phyloP scores from a whole-genome alignment of 805 yeast genomes.

The Kodamaea hsintzibuensis region DNA sequence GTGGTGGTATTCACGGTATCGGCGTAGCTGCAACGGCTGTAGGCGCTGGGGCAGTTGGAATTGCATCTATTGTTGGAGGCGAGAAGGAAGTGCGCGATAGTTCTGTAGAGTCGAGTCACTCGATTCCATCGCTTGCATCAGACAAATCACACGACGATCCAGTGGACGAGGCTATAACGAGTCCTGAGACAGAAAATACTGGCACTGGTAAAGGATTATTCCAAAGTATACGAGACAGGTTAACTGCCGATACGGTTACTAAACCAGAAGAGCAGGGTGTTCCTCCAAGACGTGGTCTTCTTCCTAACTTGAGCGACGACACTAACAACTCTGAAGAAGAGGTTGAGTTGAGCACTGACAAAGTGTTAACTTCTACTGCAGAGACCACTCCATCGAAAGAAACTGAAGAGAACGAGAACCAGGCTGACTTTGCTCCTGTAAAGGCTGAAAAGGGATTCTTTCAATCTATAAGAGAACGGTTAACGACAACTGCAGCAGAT shows the following conservation, averaged over 20 bases:
- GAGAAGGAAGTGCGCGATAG: neutral
- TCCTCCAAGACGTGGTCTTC: neutral
- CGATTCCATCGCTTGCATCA: constrained; percentile 6
- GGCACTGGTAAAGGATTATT: constrained; percentile 31
- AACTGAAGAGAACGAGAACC: constrained; percentile 10
- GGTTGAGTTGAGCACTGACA: constrained; percentile 21
- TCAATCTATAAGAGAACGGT: constrained; percentile 34
- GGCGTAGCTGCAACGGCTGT: constrained; percentile 10
- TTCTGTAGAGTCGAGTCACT: constrained; percentile 4
- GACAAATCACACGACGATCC: constrained; percentile 13
- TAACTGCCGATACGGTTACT: constrained; percentile 13
- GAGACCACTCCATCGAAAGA: constrained; percentile 33
- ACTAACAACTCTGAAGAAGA: constrained; percentile 14
- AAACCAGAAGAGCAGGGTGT: constrained; percentile 1
- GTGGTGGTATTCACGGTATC: neutral
- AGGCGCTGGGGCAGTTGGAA: constrained; percentile 11
- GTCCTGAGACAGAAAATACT: neutral
- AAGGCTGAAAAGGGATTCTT: constrained; percentile 30
- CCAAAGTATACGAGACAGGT: constrained; percentile 34
- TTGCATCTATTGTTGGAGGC: constrained; percentile 8
- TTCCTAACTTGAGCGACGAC: constrained; percentile 4
- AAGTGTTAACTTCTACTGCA: constrained; percentile 24
- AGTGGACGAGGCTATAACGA: neutral
- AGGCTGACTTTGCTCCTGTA: constrained; percentile 12
- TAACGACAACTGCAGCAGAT: constrained; percentile 16